Evolutionary conservation across 2,329 filamentous ascomycete species (phyloP), one percentile per base, ranked within the genome.

Genomic region (Hypoxylon sp.): DNA sequence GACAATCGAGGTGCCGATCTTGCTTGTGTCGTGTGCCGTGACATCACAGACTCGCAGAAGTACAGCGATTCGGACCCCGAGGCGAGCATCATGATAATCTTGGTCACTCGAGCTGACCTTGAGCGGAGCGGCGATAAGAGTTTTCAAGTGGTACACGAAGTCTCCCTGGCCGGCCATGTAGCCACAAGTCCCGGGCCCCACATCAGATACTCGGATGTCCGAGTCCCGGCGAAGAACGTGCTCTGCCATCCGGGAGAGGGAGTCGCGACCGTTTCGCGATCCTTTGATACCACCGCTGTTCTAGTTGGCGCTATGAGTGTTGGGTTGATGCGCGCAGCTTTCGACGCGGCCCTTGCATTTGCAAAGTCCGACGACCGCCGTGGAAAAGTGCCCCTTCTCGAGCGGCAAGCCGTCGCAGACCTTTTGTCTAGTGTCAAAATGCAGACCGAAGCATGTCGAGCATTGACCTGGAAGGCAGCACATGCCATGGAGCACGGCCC

Each of bases 221-320:
- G 82, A 2, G 81, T 87, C 5, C 86, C 85, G 0, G 73, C 72
- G 1, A 77, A 79, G 55, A 84, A 87, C 53, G 74, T 87, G 0
- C 81, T 88, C 7, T 82, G 79, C 17, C 69, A 76, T 1, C 82
- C 82, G 0, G 84, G 82, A 1, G 73, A 78, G 31, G 86, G 82
- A 2, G 82, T 81, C 0, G 70, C 79, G 10, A 67, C 86, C 2
- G 80, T 85, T 0, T 80, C 80, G 15, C 71, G 75, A 19, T 78
- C 82, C 0, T 86, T 88, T 59, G 82, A 82, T 3, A 61, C 68
- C 11, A 78, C 72, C 19, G 85, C 85, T 1, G 82, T 82, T 1
- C 77, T 88, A 0, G 86, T 88, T 0, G 85, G 85, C 1, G 85
- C 86, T 2, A 87, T 88, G 82, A 80, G 80, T 8, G 83, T 85